Evolutionary conservation across 2,329 filamentous ascomycete genomes (phyloP).

Genomic region (Bipolaris victoriae): DNA sequence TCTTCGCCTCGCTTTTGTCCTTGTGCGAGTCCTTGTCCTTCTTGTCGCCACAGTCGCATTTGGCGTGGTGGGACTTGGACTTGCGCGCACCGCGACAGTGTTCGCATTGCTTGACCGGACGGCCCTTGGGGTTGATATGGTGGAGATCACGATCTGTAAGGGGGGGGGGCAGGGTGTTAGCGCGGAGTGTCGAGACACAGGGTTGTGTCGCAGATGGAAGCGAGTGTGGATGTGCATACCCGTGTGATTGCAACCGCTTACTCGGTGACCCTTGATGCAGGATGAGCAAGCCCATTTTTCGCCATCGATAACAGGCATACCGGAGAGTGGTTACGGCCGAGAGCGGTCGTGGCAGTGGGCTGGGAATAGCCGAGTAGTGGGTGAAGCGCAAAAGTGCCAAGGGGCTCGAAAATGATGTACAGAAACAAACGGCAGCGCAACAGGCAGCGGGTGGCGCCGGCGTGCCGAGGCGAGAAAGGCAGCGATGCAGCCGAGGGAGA

Average conservation of each 20-base stretch:
- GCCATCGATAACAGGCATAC: slow-evolving; percentile 66
- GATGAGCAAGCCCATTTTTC: slow-evolving; percentile 98
- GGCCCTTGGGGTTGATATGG: slow-evolving; percentile 97
- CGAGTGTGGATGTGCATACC: slow-evolving; percentile 62
- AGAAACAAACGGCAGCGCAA: slow-evolving; percentile 20
- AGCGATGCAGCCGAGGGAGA: slow-evolving; percentile 13
- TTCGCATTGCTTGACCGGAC: slow-evolving; percentile 95
- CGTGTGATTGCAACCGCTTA: slow-evolving; percentile 96
- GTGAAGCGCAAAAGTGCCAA: slow-evolving; percentile 18
- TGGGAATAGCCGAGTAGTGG: slow-evolving; percentile 28
- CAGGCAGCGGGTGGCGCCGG: slow-evolving; percentile 19
- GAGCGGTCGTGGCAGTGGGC: slow-evolving; percentile 44
- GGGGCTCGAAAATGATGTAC: slow-evolving; percentile 17
- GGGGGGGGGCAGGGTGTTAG: no score
- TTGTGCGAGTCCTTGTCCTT: slow-evolving; percentile 64
- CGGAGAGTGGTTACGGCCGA: slow-evolving; percentile 38
- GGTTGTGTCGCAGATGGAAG: slow-evolving; percentile 7
- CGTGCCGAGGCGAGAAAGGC: slow-evolving; percentile 24
- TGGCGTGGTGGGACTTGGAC: slow-evolving; percentile 90
- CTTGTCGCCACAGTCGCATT: slow-evolving; percentile 97
- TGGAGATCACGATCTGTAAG: slow-evolving; percentile 81
- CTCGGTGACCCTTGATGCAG: slow-evolving; percentile 96
- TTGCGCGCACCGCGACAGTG: slow-evolving; percentile 97
- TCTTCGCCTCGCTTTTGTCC: slow-evolving; percentile 52
- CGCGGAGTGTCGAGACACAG: slow-evolving; percentile 5